Conservation (phyloP, 23 red algal species). For the Agarophyton chilense region DNA sequence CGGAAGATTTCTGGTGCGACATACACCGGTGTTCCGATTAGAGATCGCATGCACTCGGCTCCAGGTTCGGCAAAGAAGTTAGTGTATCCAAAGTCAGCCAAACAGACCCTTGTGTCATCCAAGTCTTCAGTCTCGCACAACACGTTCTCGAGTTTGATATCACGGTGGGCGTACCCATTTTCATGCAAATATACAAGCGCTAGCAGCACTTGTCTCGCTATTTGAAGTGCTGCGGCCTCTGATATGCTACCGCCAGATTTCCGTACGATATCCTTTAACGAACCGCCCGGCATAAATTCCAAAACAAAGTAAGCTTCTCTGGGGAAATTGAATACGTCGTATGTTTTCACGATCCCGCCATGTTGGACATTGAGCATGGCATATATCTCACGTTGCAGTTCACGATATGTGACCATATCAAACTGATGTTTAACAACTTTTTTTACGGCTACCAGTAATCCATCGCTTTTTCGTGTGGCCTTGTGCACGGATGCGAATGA, state of each 20-base stretch:
- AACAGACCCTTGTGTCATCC: constrained; percentile 18
- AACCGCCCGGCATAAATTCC: constrained; percentile 68
- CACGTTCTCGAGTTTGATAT: constrained; percentile 56
- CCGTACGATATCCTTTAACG: constrained; percentile 48
- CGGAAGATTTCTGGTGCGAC: constrained; percentile 91
- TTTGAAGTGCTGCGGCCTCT: not conserved
- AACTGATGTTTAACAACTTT: constrained; percentile 26
- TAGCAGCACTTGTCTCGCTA: constrained; percentile 22
- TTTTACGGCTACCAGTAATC: constrained; percentile 36
- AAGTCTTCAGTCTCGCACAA: constrained; percentile 35
- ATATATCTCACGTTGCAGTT: constrained; percentile 54
- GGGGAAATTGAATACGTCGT: constrained; percentile 30
- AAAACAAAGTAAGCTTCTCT: constrained; percentile 41
- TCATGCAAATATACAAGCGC: constrained; percentile 31
- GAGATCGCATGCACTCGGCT: constrained; percentile 18
- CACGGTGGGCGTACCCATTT: constrained; percentile 37
- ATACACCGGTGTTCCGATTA: constrained; percentile 91
- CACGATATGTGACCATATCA: constrained; percentile 31
- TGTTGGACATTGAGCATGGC: not conserved
- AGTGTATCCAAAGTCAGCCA: constrained; percentile 82
- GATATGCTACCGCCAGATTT: constrained; percentile 18
- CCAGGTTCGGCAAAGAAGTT: constrained; percentile 63
- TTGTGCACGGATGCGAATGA: constrained; percentile 58
- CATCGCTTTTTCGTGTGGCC: constrained; percentile 22
- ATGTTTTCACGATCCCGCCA: constrained; percentile 15